Evolutionary conservation across 2,329 filamentous ascomycete species (phyloP).

Genomic region (Alternaria angustiovoidea): DNA sequence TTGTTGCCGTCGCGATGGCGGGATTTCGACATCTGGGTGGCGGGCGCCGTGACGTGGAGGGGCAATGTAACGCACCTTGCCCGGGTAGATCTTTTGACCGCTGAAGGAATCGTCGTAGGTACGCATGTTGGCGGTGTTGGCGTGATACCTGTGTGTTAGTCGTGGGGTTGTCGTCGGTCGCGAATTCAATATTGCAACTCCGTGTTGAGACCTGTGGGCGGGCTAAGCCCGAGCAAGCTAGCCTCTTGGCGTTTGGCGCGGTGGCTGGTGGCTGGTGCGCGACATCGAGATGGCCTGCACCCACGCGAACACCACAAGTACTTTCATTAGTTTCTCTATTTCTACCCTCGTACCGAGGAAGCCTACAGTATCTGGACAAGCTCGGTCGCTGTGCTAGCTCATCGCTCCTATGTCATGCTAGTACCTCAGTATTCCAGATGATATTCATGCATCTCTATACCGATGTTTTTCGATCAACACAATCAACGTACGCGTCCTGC

Average conservation of each 20-base stretch:
- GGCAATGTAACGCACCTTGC: constrained; percentile 68
- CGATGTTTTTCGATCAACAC: not conserved
- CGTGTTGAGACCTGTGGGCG: constrained; percentile 31
- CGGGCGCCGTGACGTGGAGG: constrained; percentile 13
- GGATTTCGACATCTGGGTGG: constrained; percentile 35
- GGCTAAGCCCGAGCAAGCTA: constrained; percentile 18
- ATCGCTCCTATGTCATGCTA: too few species aligned
- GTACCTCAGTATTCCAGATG: not conserved
- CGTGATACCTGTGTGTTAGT: constrained; percentile 52
- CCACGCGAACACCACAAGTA: not conserved
- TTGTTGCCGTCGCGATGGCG: constrained; percentile 24
- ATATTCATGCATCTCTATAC: not conserved
- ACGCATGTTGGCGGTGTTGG: constrained; percentile 69
- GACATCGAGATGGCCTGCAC: not conserved
- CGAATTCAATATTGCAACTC: constrained; percentile 34
- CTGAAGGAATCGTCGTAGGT: constrained; percentile 82
- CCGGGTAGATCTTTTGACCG: constrained; percentile 80
- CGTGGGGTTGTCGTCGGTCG: constrained; percentile 45
- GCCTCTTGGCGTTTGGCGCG: constrained; percentile 18
- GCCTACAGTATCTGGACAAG: not conserved
- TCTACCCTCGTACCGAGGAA: not conserved
- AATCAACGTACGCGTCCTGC: too few species aligned
- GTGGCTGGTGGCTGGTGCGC: constrained; percentile 16
- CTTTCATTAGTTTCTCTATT: not conserved
- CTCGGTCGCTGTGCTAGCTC: too few species aligned